phyloP scores from a whole-genome alignment of 1,284 basidiomycete species.

The Trichosporon sp. region DNA sequence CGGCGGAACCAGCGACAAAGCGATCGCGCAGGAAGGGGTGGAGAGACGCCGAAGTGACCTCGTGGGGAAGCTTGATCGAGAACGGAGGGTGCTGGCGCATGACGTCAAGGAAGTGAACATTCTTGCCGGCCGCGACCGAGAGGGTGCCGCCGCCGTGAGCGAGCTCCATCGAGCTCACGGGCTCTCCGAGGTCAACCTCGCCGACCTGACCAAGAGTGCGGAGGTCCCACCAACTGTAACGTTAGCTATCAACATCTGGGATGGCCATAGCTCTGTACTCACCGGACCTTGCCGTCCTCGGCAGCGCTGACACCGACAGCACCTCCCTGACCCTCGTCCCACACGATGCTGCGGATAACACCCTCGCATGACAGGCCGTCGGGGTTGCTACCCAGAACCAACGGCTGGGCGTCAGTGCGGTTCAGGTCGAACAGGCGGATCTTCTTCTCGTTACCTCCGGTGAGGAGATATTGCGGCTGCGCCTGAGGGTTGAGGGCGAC shows the following conservation, averaged over 20 bases:
- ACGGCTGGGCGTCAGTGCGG: slow-evolving; percentile 79
- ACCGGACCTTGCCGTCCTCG: slow-evolving; percentile 90
- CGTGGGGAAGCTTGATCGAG: slow-evolving; percentile 66
- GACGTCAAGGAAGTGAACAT: slow-evolving; percentile 74
- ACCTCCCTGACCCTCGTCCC: slow-evolving; percentile 73
- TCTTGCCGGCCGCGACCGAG: slow-evolving; percentile 86
- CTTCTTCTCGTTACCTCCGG: slow-evolving; percentile 92
- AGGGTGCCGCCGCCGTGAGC: slow-evolving; percentile 81
- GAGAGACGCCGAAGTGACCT: slow-evolving; percentile 86
- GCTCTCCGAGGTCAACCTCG: slow-evolving; percentile 71
- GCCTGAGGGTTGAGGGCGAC: slow-evolving; percentile 68
- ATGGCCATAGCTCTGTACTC: slow-evolving; percentile 44
- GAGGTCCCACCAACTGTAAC: slow-evolving; percentile 90
- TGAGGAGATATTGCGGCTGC: slow-evolving; percentile 56
- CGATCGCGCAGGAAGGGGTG: slow-evolving; percentile 85
- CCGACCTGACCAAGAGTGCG: slow-evolving; percentile 73
- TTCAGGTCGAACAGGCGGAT: slow-evolving; percentile 89
- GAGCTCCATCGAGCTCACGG: slow-evolving; percentile 92
- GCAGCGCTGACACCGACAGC: slow-evolving; percentile 79
- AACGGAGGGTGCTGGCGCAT: slow-evolving; percentile 61
- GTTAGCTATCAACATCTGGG: slow-evolving; percentile 15
- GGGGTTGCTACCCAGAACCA: slow-evolving; percentile 67
- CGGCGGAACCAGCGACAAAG: slow-evolving; percentile 87
- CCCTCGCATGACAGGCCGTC: slow-evolving; percentile 72
- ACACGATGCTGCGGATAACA: slow-evolving; percentile 87